Evolutionary conservation across 2,329 filamentous ascomycete genomes (phyloP).

Genomic region (Paramyrothecium roridum): DNA sequence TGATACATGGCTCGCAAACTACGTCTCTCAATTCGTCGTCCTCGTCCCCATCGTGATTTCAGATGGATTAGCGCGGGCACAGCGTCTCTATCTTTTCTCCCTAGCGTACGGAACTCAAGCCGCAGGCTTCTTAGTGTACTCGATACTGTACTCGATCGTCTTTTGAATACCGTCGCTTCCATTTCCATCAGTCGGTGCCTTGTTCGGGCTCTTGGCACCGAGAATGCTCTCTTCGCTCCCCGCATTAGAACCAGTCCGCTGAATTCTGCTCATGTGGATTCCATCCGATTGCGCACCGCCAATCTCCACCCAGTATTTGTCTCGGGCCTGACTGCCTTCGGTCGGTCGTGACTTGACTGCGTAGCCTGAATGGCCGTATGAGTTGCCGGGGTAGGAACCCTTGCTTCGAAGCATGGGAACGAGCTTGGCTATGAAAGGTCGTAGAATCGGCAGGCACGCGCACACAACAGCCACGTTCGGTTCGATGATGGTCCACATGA

Average conservation of each 20-base stretch:
- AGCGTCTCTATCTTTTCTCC: too few species aligned
- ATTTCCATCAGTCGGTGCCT: neutral
- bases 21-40: too few species aligned
- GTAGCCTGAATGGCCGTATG: constrained; percentile 10
- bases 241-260: constrained; percentile 13
- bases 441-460: constrained; percentile 34
- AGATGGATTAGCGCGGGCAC: too few species aligned
- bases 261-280: constrained; percentile 12
- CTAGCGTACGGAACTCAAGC: neutral
- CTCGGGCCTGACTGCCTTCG: constrained; percentile 11
- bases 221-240: constrained; percentile 20
- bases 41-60: too few species aligned
- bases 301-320: constrained; percentile 17
- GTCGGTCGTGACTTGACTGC: constrained; percentile 11
- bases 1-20: too few species aligned
- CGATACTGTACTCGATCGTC: constrained; percentile 8
- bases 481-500: constrained; percentile 35
- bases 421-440: constrained; percentile 23
- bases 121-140: constrained; percentile 1
- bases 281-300: constrained; percentile 11
- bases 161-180: constrained; percentile 5
- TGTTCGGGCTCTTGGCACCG: neutral
- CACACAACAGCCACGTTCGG: constrained; percentile 35
- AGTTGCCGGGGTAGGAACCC: constrained; percentile 13
- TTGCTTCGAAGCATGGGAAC: constrained; percentile 18